Percentiles rank a stretch among this genome's conserved stretches.
These are phyloP conservation scores for Trypanosomatidae sp. DNA, from an alignment of 208 protist species.

Conservation along the genomic window DNA sequence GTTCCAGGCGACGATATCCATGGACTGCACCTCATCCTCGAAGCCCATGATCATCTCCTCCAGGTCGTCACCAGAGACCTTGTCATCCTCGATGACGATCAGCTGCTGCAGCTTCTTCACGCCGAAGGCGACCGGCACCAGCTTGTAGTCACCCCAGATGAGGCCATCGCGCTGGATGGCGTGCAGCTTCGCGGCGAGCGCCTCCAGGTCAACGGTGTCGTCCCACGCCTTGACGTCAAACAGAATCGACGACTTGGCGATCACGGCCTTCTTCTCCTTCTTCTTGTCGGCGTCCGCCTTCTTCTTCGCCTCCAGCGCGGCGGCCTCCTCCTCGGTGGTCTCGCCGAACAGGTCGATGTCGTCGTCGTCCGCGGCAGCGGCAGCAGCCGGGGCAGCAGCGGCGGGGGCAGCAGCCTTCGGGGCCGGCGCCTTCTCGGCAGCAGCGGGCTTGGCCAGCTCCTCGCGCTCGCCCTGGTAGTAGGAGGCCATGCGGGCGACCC, in stretches of 20 bases:
- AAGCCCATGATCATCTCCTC: conserved; percentile 92
- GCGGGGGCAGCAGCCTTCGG: conserved; percentile 30
- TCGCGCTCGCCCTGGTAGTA: conserved; percentile 91
- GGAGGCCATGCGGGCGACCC: conserved; percentile 88
- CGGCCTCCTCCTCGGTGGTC: conserved; percentile 82
- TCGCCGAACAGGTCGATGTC: conserved; percentile 93
- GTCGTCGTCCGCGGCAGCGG: conserved; percentile 66
- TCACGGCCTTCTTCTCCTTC: conserved; percentile 79
- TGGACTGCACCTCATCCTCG: conserved; percentile 95
- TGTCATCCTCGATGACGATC: conserved; percentile 95
- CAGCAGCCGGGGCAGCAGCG: conserved; percentile 11
- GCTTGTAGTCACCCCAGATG: conserved; percentile 91
- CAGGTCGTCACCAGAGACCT: conserved; percentile 92
- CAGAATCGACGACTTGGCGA: conserved; percentile 91
- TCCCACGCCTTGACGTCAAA: conserved; percentile 95
- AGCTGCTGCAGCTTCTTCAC: conserved; percentile 96
- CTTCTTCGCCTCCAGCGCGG: conserved; percentile 86
- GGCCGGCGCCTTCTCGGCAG: conserved; percentile 7
- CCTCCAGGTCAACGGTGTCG: conserved; percentile 88
- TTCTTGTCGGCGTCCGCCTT: conserved; percentile 80
- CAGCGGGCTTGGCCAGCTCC: conserved; percentile 36
- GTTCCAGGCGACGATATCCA: conserved; percentile 96
- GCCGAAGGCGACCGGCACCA: conserved; percentile 93
- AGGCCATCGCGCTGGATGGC: conserved; percentile 88
- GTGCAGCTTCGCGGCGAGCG: conserved; percentile 86